Evolutionary conservation across 148 eudicot species (phyloP), one percentile per base, ranked within the genome.

Genomic region (Suaeda aralocaspica): DNA sequence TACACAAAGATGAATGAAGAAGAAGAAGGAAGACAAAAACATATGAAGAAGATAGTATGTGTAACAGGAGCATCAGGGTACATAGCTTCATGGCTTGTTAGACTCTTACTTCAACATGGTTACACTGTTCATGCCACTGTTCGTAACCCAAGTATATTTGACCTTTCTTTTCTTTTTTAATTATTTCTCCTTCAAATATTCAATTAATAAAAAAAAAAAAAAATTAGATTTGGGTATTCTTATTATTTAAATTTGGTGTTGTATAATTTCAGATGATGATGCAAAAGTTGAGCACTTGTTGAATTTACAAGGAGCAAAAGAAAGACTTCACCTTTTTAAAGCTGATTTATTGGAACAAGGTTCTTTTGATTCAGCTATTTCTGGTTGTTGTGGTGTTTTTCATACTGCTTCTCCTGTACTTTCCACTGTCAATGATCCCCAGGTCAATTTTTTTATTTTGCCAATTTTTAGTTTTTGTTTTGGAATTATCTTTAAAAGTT

Each of bases 351-450:
- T 19, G 15, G 69, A 74, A 45, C 75, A 78, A 19, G 81, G 81
- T 36, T 76, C 84, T 29, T 78, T 78, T 61, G 79, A 81, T 64
- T 56, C 79, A 46, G 82, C 82, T n/a, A 68, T 78, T 73, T 66
- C 63, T 1, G 84, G 84, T 1, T 78, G 82, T 61, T 63, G 39
- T 30, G 75, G 73, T 68, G 84, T 84, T 42, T 84, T 83, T 51
- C 84, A 83, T 45, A 67, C 81, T 10, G 87, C 87, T 29, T 80
- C 84, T 29, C 84, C 87, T 16, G 73, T 79, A 56, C 26, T 48
- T 6, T 12, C 53, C 4, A 33, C 57, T 10, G 67, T 72, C 31
- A 41, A 46, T 1, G 71, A 81, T 59, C 87, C 87, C 13, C 79
- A 81, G 84, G 85, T 76, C 33, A 11, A 0, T 19, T 59, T 53